Conservation (phyloP, 2,329 filamentous ascomycete genomes). For the Phaeophleospora eucalypticola region DNA sequence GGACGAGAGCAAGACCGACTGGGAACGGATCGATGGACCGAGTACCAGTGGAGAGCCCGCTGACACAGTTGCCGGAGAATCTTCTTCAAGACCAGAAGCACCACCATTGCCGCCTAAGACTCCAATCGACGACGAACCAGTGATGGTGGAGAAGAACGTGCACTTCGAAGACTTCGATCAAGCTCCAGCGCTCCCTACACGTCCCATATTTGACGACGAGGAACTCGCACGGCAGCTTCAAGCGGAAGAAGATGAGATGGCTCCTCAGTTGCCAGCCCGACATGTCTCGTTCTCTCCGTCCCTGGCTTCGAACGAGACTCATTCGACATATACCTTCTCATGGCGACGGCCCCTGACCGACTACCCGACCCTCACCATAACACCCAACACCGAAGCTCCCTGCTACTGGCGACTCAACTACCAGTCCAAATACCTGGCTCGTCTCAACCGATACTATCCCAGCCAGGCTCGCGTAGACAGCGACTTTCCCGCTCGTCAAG, state of each 20-base stretch:
- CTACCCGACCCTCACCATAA: slow-evolving; percentile 6
- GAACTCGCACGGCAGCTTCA: slow-evolving; percentile 2
- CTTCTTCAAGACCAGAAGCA: slow-evolving; percentile 1
- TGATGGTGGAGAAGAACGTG: slow-evolving; percentile 2
- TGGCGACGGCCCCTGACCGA: slow-evolving; percentile 3
- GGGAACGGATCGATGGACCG: not conserved
- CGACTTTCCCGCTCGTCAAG: slow-evolving; percentile 1
- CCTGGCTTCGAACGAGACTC: not conserved
- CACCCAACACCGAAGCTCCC: not conserved
- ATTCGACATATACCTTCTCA: not conserved
- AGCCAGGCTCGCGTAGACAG: slow-evolving; percentile 2
- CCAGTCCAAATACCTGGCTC: slow-evolving; percentile 1
- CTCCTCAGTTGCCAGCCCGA: not conserved
- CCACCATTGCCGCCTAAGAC: slow-evolving; percentile 1
- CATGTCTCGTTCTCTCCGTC: slow-evolving; percentile 3
- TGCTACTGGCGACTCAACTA: slow-evolving; percentile 7
- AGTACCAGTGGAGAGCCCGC: not conserved
- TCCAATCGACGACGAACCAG: not conserved
- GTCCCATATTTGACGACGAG: not conserved
- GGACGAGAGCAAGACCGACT: not conserved
- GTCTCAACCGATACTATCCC: slow-evolving; percentile 1
- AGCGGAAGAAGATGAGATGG: slow-evolving; percentile 2
- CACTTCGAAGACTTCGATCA: not conserved
- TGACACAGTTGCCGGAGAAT: slow-evolving; percentile 1
- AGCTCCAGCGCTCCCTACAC: not conserved